Base-by-base conservation (phyloP, 768 basidiomycete genomes). In the Guyanaporus albipodus region DNA sequence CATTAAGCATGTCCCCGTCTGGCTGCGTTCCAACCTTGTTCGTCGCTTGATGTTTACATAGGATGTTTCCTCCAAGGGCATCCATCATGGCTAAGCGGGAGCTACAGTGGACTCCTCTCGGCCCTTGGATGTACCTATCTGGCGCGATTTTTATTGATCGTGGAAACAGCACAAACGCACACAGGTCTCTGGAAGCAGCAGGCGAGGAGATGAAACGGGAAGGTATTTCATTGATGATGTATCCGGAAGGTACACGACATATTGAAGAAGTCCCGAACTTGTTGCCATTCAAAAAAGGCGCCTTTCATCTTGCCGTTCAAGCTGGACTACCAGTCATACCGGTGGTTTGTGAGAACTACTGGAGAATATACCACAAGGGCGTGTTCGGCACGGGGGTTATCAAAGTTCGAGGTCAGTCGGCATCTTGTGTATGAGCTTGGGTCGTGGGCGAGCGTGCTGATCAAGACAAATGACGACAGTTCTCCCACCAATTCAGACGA, bases 201-300 rank as follows among this genome's bases (percentile, higher is more conserved):
- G 90, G 85, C 1, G 76, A 86, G 55, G 73, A 76, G 33, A 90
- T 98, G 83, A 88, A 87, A 70, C 57, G 64, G 26, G 66, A 71
- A 29, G 69, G 79, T 51, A 75, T 87, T 15, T 91, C 91, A 14
- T 69, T 98, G 38, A 95, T 91, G 87, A 83, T 99, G 68, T 98
- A 91, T 70, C 91, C 95, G 1, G 96, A 98, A 70, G 96, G 96
- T 24, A 99, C 96, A 10, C 82, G 95, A 28, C 82, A 90, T 35
- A 78, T 78, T 47, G 75, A 76, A 18, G 73, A 83, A 51, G 68
- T 74, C 26, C 77, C 86, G 8, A 76, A 79, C 26, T 69, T 99
- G 63, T 74, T 88, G 6, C 86, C 91, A 3, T 85, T 99, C 74
- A 99, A 99, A 76, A 99, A 97, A 67, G 96, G 96, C 32, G 94